Evolutionary conservation across 345 rosid genomes (phyloP).

Genomic region (Lepidium didymum): DNA sequence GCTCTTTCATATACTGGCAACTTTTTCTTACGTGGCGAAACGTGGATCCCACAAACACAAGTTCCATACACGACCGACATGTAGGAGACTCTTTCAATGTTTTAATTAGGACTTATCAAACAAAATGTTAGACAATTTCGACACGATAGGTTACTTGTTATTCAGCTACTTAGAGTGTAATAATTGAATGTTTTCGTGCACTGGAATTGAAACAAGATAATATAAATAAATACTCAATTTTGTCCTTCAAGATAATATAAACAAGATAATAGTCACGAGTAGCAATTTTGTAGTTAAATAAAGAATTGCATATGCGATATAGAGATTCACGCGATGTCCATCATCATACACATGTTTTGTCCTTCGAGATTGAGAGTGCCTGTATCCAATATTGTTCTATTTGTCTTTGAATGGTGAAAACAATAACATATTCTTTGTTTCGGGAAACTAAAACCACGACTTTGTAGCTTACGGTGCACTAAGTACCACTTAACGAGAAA

Average conservation of each 20-base stretch:
- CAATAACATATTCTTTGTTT: not conserved
- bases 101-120: too few relatives aligned
- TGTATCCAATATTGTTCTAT: not conserved
- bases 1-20: constrained; percentile 29
- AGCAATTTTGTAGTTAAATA: not conserved
- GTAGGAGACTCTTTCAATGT: constrained; percentile 8
- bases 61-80: constrained; percentile 45
- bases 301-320: constrained; percentile 5
- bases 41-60: constrained; percentile 43
- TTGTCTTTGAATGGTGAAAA: not conserved
- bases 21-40: constrained; percentile 33
- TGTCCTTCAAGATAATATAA: too few relatives aligned
- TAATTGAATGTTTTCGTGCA: not conserved
- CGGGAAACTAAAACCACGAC: not conserved
- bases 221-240: not conserved
- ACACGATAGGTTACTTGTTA: too few relatives aligned
- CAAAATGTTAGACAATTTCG: too few relatives aligned
- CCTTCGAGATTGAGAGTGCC: constrained; percentile 17
- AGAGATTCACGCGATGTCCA: constrained; percentile 14
- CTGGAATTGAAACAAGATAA: not conserved
- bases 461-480: not conserved
- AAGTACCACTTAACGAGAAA: not conserved
- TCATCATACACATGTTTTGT: constrained; percentile 14
- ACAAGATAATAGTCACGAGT: not conserved
- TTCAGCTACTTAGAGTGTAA: too few relatives aligned